Conservation (phyloP, 2,329 filamentous ascomycete genomes). For the Scedosporium minutisporum region DNA sequence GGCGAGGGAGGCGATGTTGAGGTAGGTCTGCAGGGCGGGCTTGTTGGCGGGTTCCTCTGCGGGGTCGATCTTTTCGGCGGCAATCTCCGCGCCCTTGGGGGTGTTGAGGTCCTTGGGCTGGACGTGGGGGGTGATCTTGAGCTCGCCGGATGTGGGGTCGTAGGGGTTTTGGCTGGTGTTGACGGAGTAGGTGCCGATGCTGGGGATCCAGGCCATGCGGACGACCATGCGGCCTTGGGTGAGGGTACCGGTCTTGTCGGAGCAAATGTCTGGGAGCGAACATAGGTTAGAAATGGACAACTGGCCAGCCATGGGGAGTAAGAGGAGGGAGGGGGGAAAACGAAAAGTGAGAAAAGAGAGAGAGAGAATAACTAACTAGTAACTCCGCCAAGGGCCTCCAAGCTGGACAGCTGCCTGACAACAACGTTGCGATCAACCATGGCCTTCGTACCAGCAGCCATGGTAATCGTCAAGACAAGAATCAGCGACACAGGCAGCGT, state of each 20-base stretch:
- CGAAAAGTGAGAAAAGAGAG: neutral
- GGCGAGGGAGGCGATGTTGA: slow-evolving; percentile 49
- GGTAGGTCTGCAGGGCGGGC: slow-evolving; percentile 32
- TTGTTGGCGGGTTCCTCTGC: slow-evolving; percentile 13
- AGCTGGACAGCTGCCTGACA: slow-evolving; percentile 38
- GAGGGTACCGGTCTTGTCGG: slow-evolving; percentile 49
- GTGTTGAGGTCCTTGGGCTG: slow-evolving; percentile 17
- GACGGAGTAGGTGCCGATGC: slow-evolving; percentile 46
- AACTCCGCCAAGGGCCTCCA: slow-evolving; percentile 53
- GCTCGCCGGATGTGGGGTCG: slow-evolving; percentile 43
- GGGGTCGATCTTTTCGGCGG: slow-evolving; percentile 20
- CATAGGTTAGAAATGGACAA: neutral
- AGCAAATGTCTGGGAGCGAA: slow-evolving; percentile 31
- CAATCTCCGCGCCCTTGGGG: slow-evolving; percentile 25
- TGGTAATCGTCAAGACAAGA: slow-evolving; percentile 49
- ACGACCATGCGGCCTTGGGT: slow-evolving; percentile 57
- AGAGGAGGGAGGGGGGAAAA: neutral
- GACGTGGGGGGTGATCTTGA: slow-evolving; percentile 25
- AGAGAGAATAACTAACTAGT: slow-evolving; percentile 29
- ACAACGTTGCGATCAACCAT: slow-evolving; percentile 45
- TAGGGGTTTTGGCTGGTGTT: slow-evolving; percentile 44
- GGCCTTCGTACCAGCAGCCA: slow-evolving; percentile 41
- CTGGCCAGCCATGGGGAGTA: neutral
- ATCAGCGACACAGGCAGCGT: slow-evolving; percentile 41
- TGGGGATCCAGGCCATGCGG: slow-evolving; percentile 48